phyloP scores from a whole-genome alignment of 2,329 filamentous ascomycete genomes.

The Fusarium sterilihyphosum region DNA sequence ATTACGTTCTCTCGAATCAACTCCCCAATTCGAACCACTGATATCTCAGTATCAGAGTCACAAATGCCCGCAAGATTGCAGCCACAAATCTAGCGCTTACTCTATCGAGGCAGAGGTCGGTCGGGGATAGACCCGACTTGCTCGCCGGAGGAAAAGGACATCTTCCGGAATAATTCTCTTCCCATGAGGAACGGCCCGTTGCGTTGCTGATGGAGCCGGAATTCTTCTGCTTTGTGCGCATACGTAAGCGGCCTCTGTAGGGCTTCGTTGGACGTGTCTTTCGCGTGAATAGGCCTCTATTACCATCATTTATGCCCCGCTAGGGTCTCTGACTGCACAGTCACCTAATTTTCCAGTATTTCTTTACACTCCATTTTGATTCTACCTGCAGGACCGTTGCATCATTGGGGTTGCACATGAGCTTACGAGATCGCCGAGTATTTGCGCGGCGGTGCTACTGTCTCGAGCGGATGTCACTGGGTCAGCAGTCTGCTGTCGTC shows the following conservation, averaged over 20 bases:
- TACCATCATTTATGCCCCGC: not conserved
- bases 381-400: not conserved
- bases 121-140: not conserved
- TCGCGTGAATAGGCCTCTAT: not conserved
- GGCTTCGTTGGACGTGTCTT: not conserved
- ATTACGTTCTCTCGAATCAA: not conserved
- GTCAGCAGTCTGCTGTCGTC: not conserved
- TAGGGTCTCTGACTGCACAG: not conserved
- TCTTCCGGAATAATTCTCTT: not conserved
- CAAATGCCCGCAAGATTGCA: not conserved
- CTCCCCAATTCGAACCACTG: no score
- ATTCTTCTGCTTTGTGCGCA: not conserved
- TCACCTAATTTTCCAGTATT: not conserved
- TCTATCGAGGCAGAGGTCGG: not conserved
- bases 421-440: not conserved
- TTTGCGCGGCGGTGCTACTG: no score
- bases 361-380: not conserved
- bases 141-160: no score
- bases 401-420: not conserved
- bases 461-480: not conserved
- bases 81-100: not conserved
- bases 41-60: not conserved
- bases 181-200: not conserved
- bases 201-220: not conserved
- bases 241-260: not conserved